Conservation (phyloP, 176 grass and related monocot genomes). For the Alloteropsis semialata region DNA sequence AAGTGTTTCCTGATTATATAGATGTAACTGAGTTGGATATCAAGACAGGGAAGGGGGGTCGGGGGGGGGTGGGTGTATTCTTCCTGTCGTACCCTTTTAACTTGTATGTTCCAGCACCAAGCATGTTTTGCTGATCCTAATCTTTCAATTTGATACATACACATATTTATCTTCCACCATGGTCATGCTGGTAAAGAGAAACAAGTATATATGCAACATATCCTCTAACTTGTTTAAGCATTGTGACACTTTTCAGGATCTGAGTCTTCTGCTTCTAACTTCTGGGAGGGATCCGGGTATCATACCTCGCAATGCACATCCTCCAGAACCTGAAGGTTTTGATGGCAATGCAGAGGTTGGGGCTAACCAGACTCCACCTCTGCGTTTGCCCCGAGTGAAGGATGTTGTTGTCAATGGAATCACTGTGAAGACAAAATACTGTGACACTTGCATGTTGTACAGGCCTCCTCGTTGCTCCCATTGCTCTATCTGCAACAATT, state of each 20-base stretch:
- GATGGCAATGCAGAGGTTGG: slow-evolving; percentile 62
- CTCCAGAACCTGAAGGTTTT: slow-evolving; percentile 77
- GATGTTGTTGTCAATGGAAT: slow-evolving; percentile 85
- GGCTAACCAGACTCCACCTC: slow-evolving; percentile 63
- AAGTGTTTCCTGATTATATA: slow-evolving; percentile 1
- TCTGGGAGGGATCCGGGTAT: slow-evolving; percentile 95
- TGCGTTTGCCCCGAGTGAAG: slow-evolving; percentile 70
- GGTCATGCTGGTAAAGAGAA: slow-evolving; percentile 18
- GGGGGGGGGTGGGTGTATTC: too few species aligned
- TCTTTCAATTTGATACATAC: background rate
- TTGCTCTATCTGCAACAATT: slow-evolving; percentile 97
- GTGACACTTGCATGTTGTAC: slow-evolving; percentile 95
- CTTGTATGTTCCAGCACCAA: background rate
- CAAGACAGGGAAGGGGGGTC: too few species aligned
- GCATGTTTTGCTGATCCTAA: background rate
- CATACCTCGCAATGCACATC: slow-evolving; percentile 86
- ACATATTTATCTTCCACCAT: background rate
- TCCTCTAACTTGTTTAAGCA: slow-evolving; percentile 3
- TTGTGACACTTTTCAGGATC: slow-evolving; percentile 58
- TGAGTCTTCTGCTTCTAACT: slow-evolving; percentile 85
- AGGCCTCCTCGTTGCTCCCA: slow-evolving; percentile 94
- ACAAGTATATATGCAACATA: background rate
- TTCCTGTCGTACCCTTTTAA: slow-evolving; percentile 1
- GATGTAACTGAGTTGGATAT: background rate
- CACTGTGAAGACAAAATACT: slow-evolving; percentile 91